Conservation (phyloP, 2,329 filamentous ascomycete genomes). For the Colletotrichum sidae region DNA sequence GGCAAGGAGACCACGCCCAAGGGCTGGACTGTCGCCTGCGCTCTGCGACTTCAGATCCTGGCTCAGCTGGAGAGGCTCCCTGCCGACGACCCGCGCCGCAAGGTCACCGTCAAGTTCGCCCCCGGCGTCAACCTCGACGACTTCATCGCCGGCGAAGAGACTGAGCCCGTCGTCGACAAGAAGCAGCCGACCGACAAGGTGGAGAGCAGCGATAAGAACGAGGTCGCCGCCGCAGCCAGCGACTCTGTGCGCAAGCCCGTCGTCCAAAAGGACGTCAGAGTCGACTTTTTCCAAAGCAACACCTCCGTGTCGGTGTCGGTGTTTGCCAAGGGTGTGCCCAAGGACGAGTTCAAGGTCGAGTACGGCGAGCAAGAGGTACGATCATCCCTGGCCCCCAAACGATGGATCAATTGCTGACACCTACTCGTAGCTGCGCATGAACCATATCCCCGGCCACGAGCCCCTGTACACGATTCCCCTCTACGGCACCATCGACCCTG, state of each 20-base stretch:
- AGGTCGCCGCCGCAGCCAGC: constrained; percentile 17
- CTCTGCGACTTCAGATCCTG: constrained; percentile 62
- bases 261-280: constrained; percentile 44
- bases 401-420: not conserved
- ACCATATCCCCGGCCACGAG: constrained; percentile 37
- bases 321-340: constrained; percentile 56
- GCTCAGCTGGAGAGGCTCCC: constrained; percentile 57
- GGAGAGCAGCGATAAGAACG: constrained; percentile 42
- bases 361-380: constrained; percentile 42
- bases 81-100: constrained; percentile 57
- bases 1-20: constrained; percentile 40
- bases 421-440: constrained; percentile 31
- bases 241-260: constrained; percentile 4
- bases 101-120: constrained; percentile 50
- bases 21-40: constrained; percentile 55
- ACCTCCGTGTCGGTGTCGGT: constrained; percentile 52
- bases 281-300: constrained; percentile 49
- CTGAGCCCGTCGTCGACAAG: constrained; percentile 21
- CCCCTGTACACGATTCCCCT: constrained; percentile 51
- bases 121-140: constrained; percentile 31
- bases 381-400: not conserved
- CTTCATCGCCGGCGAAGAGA: constrained; percentile 25
- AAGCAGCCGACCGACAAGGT: constrained; percentile 42
- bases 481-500: constrained; percentile 72
- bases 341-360: constrained; percentile 53